Evolutionary conservation across 75 land plant genomes (phyloP), one percentile per base, ranked within the genome.

Genomic region (Pinus albicaulis): DNA sequence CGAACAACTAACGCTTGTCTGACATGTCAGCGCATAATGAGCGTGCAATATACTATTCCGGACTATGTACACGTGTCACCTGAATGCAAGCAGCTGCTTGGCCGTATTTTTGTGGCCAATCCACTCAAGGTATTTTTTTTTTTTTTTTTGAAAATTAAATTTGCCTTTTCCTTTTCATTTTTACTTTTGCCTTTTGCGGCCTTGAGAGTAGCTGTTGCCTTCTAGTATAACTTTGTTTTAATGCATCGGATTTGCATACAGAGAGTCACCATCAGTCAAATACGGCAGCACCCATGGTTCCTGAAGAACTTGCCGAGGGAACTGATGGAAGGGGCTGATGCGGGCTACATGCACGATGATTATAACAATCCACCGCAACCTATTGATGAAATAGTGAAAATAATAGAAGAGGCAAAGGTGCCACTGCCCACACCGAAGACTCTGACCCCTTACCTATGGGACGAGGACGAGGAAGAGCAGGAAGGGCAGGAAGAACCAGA

Each of bases 91-190:
- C 76, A 85, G 57, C 87, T 91, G 11, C 72, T 91, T 3, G 85
- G 91, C 15, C 80, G 80, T 23, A 89, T 91, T 20, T 91, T 91
- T 84, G 91, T 91, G 24, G 89, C 89, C n/a, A 80, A 87, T 56
- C 87, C 91, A 55, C 80, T 76, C 22, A 82, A 84, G 83, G 93
- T 91, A 83, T 16, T 23, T 0, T 71, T 14, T 11, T 22, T 20
- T 23, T 70, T 7, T n/a, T n/a, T n/a, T n/a, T n/a, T n/a, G n/a
- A n/a, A n/a, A n/a, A n/a, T n/a, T n/a, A n/a, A 70, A 59, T 59
- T 71, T 28, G 14, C 0, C 56, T 56, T 57, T 8, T 57, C 25
- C 64, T 20, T 13, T 57, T 7, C 3, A 7, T 31, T 66, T 19
- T 63, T 20, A 41, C n/a, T 66, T 77, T 16, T 34, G 13, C 11